Conservation (phyloP, 2,329 filamentous ascomycete genomes). For the Alternaria metachromatica region DNA sequence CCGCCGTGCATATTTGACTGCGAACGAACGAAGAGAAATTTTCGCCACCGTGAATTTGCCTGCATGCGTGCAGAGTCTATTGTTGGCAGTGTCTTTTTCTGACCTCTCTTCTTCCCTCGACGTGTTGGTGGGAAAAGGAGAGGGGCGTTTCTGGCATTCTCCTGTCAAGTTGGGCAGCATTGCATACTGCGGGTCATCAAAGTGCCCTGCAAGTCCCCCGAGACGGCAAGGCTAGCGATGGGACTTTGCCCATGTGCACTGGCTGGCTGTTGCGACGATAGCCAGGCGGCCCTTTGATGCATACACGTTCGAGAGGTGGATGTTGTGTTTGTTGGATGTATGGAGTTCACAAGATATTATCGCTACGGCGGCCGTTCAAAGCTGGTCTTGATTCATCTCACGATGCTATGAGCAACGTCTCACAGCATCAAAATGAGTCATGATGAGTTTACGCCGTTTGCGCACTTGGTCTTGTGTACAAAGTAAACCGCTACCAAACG, state of each 20-base stretch:
- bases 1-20: not conserved
- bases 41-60: not conserved
- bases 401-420: not conserved
- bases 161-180: constrained; percentile 8
- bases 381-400: not conserved
- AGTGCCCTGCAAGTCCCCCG: not conserved
- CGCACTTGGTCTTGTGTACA: not conserved
- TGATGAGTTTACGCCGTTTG: not conserved
- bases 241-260: not conserved
- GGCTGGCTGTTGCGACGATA: not conserved
- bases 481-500: not conserved
- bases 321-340: not conserved
- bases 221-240: constrained; percentile 1
- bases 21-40: not conserved
- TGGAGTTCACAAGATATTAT: not conserved
- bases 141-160: not conserved
- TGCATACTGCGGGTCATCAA: constrained; percentile 10
- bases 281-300: not conserved
- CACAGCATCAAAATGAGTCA: not conserved
- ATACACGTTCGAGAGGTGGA: not conserved
- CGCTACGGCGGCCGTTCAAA: not conserved
- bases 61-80: not conserved
- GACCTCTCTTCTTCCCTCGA: not conserved
- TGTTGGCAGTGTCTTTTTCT: not conserved
- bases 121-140: not conserved